phyloP scores from a whole-genome alignment of 176 grass and related monocot genomes.

The Metroxylon sagu region DNA sequence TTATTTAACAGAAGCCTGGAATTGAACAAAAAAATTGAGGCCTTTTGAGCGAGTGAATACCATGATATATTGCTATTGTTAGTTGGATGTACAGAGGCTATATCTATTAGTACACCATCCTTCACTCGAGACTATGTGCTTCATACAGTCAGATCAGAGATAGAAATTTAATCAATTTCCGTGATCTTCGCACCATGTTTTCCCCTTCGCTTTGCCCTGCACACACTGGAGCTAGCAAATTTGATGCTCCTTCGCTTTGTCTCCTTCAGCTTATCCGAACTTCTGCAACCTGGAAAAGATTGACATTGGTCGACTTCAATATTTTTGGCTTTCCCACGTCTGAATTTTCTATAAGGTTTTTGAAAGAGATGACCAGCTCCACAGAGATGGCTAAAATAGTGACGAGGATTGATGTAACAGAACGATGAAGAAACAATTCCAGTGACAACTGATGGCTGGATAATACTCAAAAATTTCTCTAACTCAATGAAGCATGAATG shows the following conservation, averaged over 20 bases:
- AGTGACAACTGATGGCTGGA: constrained; percentile 37
- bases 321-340: constrained; percentile 6
- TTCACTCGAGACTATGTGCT: too few relatives aligned
- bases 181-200: constrained; percentile 37
- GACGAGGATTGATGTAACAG: constrained; percentile 46
- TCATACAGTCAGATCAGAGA: constrained; percentile 18
- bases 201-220: constrained; percentile 39
- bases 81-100: too few relatives aligned
- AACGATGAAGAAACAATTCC: constrained; percentile 54
- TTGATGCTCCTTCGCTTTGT: constrained; percentile 29
- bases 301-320: constrained; percentile 22
- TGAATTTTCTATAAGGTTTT: constrained; percentile 8
- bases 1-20: too few relatives aligned
- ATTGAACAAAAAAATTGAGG: too few relatives aligned
- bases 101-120: too few relatives aligned
- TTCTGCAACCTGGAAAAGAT: background rate
- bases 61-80: too few relatives aligned
- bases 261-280: constrained; percentile 24
- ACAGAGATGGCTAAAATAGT: constrained; percentile 46
- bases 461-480: constrained; percentile 51
- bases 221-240: constrained; percentile 20
- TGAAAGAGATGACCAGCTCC: constrained; percentile 10
- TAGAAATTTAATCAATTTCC: constrained; percentile 34
- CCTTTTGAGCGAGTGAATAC: too few relatives aligned
- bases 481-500: constrained; percentile 73